A percentile compares a stretch with the other conserved stretches of the same genome.
phyloP scores from a whole-genome alignment of 495 filamentous ascomycete species.

The Penicillium verhagenii region DNA sequence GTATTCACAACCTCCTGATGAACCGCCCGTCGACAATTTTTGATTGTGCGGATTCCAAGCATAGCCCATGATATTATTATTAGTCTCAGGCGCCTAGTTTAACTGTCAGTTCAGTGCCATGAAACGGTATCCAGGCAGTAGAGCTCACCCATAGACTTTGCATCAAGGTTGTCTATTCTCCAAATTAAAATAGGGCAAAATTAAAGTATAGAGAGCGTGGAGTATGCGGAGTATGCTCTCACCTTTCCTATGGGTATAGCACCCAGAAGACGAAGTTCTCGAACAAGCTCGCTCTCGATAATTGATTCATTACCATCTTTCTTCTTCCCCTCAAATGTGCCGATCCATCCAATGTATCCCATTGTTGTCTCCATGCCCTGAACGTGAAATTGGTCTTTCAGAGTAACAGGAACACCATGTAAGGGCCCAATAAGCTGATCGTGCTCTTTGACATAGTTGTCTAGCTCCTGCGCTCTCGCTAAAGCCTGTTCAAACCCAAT shows the following conservation, averaged over 20 bases:
- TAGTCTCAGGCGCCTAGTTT: neutral
- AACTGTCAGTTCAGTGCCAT: neutral
- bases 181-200: too few relatives aligned
- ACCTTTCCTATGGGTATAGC: neutral
- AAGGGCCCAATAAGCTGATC: conserved; percentile 7
- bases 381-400: conserved; percentile 20
- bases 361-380: conserved; percentile 46
- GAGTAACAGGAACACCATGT: conserved; percentile 26
- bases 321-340: conserved; percentile 13
- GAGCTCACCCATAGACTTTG: neutral
- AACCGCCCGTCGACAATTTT: neutral
- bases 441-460: conserved; percentile 14
- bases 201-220: neutral
- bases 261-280: neutral
- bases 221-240: neutral
- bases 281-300: neutral
- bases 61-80: neutral
- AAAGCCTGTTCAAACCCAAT: neutral
- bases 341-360: conserved; percentile 30
- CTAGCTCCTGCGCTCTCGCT: conserved; percentile 1
- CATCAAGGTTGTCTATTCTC: neutral
- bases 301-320: too few relatives aligned
- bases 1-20: neutral
- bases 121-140: too few relatives aligned
- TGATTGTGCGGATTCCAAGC: neutral